Evolutionary conservation across 2,329 filamentous ascomycete genomes (phyloP).

Genomic region (Leptosphaerulina australis): DNA sequence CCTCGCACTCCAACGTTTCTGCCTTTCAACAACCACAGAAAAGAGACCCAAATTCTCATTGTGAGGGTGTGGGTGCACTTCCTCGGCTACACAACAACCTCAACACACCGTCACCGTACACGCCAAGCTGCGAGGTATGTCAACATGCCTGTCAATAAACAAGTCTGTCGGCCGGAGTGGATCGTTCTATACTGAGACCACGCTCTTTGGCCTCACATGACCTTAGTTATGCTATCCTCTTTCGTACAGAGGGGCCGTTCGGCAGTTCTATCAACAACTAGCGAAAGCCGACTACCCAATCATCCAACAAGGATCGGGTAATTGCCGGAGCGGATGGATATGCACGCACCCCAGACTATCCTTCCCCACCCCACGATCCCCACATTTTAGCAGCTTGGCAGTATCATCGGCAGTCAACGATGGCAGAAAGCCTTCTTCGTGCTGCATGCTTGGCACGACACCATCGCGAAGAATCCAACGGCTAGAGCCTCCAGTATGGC

Average conservation of each 20-base stretch:
- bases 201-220: slow-evolving; percentile 6
- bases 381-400: slow-evolving; percentile 16
- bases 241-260: neutral
- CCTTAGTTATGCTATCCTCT: neutral
- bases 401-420: slow-evolving; percentile 11
- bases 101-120: neutral
- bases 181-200: neutral
- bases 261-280: slow-evolving; percentile 3
- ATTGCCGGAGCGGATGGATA: slow-evolving; percentile 5
- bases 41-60: too few species aligned
- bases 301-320: neutral
- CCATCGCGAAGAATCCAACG: slow-evolving; percentile 1
- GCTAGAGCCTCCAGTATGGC: neutral
- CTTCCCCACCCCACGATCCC: slow-evolving; percentile 10
- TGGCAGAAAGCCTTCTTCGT: neutral
- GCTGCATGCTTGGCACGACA: slow-evolving; percentile 2
- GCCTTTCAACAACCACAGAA: neutral
- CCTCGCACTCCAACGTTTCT: too few species aligned
- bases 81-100: slow-evolving; percentile 6
- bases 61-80: slow-evolving; percentile 4
- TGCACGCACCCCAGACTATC: slow-evolving; percentile 13
- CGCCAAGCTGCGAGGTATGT: slow-evolving; percentile 7
- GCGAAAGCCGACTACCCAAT: slow-evolving; percentile 1
- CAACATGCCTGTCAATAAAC: slow-evolving; percentile 7
- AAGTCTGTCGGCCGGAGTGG: neutral